Percentiles rank a stretch among this genome's conserved stretches.
Conservation (phyloP, 176 grass and related monocot genomes). For the Saccharum spontaneum region DNA sequence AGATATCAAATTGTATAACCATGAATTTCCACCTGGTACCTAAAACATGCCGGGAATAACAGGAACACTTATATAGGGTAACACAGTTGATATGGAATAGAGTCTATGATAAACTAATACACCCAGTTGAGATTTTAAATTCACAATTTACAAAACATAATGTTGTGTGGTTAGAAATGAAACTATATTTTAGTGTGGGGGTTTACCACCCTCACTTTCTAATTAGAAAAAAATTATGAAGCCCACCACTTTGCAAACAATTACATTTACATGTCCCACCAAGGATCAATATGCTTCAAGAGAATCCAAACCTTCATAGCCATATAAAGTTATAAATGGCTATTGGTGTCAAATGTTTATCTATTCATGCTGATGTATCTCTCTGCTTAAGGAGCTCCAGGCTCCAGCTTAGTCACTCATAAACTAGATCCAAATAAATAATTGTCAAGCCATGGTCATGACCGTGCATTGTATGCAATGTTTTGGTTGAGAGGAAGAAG, state of each 20-base stretch:
- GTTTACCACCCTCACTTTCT: no score
- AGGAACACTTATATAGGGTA: not conserved
- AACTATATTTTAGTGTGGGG: not conserved
- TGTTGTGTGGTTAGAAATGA: not conserved
- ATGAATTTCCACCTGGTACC: constrained; percentile 74
- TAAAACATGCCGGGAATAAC: constrained; percentile 34
- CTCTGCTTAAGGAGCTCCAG: not conserved
- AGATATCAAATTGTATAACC: constrained; percentile 83
- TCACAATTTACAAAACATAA: not conserved
- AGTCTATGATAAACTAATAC: not conserved
- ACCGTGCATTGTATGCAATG: constrained; percentile 7
- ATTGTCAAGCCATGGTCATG: constrained; percentile 2
- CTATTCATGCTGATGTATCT: not conserved
- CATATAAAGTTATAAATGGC: not conserved
- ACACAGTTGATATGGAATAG: not conserved
- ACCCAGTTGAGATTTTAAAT: not conserved
- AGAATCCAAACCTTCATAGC: not conserved
- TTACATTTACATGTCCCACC: not conserved
- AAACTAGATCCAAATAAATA: constrained; percentile 10
- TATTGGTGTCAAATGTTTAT: constrained; percentile 9
- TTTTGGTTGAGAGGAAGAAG: not conserved
- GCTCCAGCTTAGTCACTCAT: not conserved
- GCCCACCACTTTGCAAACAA: not conserved
- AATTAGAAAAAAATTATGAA: not conserved
- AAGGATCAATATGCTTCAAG: not conserved